Evolutionary conservation across 2,329 filamentous ascomycete genomes (phyloP).

Genomic region (Thelonectria olida): DNA sequence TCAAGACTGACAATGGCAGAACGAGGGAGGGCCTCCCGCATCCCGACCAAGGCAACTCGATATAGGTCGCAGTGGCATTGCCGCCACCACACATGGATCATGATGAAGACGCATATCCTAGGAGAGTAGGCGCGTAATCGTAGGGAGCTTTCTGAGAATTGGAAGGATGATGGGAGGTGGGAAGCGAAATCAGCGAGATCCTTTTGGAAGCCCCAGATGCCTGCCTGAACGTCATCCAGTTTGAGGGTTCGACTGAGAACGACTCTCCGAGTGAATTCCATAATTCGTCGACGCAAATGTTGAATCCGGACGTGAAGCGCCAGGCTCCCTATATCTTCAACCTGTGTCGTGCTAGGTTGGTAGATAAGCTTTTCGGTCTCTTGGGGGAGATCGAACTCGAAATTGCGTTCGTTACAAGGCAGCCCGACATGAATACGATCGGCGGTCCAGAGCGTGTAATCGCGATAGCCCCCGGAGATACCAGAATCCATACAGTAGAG

Average conservation of each 20-base stretch:
- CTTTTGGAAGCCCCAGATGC: constrained; percentile 57
- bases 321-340: constrained; percentile 64
- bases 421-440: constrained; percentile 53
- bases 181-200: constrained; percentile 63
- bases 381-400: constrained; percentile 67
- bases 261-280: constrained; percentile 61
- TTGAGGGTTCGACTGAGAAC: constrained; percentile 50
- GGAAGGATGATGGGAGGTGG: constrained; percentile 63
- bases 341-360: constrained; percentile 49
- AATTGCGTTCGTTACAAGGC: constrained; percentile 56
- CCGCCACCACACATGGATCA: constrained; percentile 69
- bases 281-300: constrained; percentile 62
- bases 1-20: constrained; percentile 56
- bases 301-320: constrained; percentile 66
- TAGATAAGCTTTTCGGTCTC: constrained; percentile 61
- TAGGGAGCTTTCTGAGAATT: constrained; percentile 65
- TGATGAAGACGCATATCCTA: constrained; percentile 65
- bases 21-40: constrained; percentile 60
- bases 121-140: constrained; percentile 66
- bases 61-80: constrained; percentile 68
- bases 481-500: constrained; percentile 54
- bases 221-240: constrained; percentile 52
- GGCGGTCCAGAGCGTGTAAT: constrained; percentile 55
- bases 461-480: constrained; percentile 54
- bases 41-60: constrained; percentile 59